Evolutionary conservation across 345 rosid species (phyloP), one percentile per base, ranked within the genome.

Genomic region (Streptanthus diversifolius): DNA sequence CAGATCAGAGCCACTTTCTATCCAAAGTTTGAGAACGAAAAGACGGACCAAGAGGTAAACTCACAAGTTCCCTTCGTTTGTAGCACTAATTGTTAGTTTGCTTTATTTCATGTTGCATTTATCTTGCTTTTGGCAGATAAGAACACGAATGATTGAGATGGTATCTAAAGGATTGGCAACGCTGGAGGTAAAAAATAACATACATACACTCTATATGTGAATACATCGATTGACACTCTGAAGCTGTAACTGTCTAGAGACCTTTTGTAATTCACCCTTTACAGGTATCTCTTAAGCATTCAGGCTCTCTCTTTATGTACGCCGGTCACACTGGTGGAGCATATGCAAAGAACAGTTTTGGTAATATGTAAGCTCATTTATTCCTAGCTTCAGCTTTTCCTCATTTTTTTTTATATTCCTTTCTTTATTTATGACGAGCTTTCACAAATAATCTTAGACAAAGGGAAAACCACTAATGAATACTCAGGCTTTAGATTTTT

Each of bases 321-420:
- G 97, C 97, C 4, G 97, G 99, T 39, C 77, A 82, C 54, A 80
- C 75, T 47, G 97, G 97, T 61, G 99, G 99, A 77, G 97, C 99
- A 54, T 93, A 91, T 91, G 99, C 99, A 77, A 93, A 93, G 84
- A 93, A 93, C 80, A 93, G 99, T 84, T 93, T 83, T 73, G 99
- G 97, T 40, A 93, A 93, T 70, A 82, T 91, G 99, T 93, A 89
- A 49, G 92, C 35, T 77, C 24, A 67, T 27, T 35, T 76, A 8
- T 12, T 56, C 18, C 29, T 25, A 15, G 30, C 60, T 65, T 45
- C 39, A 32, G 30, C 30, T 64, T 30, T 68, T 29, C 24, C 18
- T 66, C 11, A 33, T 36, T n/a, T 39, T n/a, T 39, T 8, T 25
- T 5, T 35, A 11, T 41, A 49, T 40, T 59, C 47, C 35, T 52